These are phyloP conservation scores for Cutaneotrichosporon curvatum DNA, from an alignment of 1,284 basidiomycete genomes.

Conservation along the genomic window DNA sequence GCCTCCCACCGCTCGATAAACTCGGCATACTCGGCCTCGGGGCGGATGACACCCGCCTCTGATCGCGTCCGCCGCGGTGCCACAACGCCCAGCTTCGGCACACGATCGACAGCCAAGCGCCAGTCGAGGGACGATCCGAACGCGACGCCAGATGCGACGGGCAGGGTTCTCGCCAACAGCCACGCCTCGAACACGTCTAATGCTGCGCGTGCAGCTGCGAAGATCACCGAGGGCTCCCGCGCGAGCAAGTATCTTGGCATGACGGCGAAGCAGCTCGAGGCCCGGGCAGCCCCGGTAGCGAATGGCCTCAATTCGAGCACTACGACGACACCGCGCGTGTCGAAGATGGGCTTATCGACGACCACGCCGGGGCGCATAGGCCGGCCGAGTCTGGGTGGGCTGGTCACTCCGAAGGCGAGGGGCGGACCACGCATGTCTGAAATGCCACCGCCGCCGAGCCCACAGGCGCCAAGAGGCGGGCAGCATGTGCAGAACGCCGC, in stretches of 20 bases:
- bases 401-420: constrained; percentile 39
- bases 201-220: constrained; percentile 35
- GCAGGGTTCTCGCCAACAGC: too few species aligned
- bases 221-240: constrained; percentile 69
- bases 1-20: constrained; percentile 54
- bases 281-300: constrained; percentile 16
- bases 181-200: constrained; percentile 23
- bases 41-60: constrained; percentile 7
- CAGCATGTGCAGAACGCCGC: constrained; percentile 13
- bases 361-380: constrained; percentile 25
- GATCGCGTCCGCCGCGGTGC: constrained; percentile 6
- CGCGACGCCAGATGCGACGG: not conserved
- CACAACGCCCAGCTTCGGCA: constrained; percentile 11
- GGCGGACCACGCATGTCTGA: constrained; percentile 24
- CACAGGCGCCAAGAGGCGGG: constrained; percentile 18
- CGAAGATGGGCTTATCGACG: constrained; percentile 25
- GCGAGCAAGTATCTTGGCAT: constrained; percentile 67
- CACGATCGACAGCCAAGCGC: constrained; percentile 7
- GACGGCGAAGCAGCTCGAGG: constrained; percentile 69
- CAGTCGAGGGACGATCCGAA: not conserved
- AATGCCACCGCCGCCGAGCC: constrained; percentile 45
- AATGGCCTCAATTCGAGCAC: constrained; percentile 22
- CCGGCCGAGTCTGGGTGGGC: constrained; percentile 37
- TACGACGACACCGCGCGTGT: constrained; percentile 31
- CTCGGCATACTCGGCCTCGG: constrained; percentile 23